phyloP scores from a whole-genome alignment of 2,329 filamentous ascomycete species.

The Exophiala bonariae region DNA sequence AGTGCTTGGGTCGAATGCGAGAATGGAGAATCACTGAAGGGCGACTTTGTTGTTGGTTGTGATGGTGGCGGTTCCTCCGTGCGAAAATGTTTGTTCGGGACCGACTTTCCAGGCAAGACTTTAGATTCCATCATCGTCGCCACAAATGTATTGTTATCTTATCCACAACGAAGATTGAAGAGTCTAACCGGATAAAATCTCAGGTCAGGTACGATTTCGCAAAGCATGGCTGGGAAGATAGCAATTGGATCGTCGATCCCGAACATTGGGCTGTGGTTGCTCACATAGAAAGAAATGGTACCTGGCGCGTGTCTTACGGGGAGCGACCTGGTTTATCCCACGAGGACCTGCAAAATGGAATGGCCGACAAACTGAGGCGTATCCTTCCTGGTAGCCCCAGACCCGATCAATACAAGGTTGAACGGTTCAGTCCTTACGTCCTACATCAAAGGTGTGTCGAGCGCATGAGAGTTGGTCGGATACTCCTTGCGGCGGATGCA shows the following conservation, averaged over 20 bases:
- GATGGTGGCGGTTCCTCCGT: slow-evolving; percentile 43
- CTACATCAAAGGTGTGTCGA: slow-evolving; percentile 62
- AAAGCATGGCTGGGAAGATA: slow-evolving; percentile 36
- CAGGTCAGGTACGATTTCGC: slow-evolving; percentile 63
- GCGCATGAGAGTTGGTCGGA: slow-evolving; percentile 55
- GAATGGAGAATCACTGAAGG: slow-evolving; percentile 17
- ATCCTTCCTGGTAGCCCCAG: slow-evolving; percentile 62
- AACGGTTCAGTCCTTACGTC: slow-evolving; percentile 59
- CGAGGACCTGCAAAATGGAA: slow-evolving; percentile 55
- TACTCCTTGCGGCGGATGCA: slow-evolving; percentile 60
- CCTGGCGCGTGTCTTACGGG: slow-evolving; percentile 65
- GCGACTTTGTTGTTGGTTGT: slow-evolving; percentile 43
- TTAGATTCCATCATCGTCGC: slow-evolving; percentile 11
- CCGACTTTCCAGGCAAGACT: slow-evolving; percentile 11
- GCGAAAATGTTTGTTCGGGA: slow-evolving; percentile 30
- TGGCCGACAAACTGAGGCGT: slow-evolving; percentile 54
- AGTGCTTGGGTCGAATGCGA: slow-evolving; percentile 1
- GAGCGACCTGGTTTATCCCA: slow-evolving; percentile 53
- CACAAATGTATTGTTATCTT: slow-evolving; percentile 11
- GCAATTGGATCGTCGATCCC: slow-evolving; percentile 58
- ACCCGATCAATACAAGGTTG: slow-evolving; percentile 56
- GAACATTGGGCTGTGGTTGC: slow-evolving; percentile 64
- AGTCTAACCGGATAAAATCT: not conserved
- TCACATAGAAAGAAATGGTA: slow-evolving; percentile 56
- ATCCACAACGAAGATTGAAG: not conserved